Percentiles rank a stretch among this genome's conserved stretches.
These are phyloP conservation scores for Pseudogymnoascus sp. DNA, from an alignment of 2,329 filamentous ascomycete species.

Conservation along the genomic window DNA sequence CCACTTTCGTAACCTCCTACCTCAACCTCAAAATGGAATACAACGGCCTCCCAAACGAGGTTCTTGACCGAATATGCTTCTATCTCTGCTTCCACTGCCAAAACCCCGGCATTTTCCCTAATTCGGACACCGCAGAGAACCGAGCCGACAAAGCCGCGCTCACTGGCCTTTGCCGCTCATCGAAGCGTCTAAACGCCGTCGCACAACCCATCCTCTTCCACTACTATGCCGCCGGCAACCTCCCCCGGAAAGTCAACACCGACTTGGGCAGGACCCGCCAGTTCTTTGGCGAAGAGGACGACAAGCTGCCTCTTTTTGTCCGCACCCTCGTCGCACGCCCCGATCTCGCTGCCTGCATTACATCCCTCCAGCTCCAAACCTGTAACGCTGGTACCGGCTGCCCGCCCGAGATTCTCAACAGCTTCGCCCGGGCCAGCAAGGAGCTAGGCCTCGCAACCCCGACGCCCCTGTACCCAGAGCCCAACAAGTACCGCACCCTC, in stretches of 20 bases:
- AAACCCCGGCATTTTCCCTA: not conserved
- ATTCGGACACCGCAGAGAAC: not conserved
- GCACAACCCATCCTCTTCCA: not conserved
- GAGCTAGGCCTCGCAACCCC: not conserved
- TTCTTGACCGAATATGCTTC: not conserved
- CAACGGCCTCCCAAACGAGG: not conserved
- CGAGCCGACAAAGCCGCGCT: not conserved
- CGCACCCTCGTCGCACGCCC: not conserved
- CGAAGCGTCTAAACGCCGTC: not conserved
- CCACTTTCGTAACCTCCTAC: not conserved
- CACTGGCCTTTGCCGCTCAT: not conserved
- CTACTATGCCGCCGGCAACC: not conserved
- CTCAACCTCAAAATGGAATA: not conserved
- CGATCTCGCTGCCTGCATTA: not conserved
- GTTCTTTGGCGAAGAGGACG: not conserved
- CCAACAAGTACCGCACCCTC: not conserved
- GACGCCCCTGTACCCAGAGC: not conserved
- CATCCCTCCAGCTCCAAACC: not conserved
- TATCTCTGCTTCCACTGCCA: not conserved
- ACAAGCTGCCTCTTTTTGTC: not conserved
- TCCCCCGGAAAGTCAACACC: not conserved
- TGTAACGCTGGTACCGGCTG: not conserved
- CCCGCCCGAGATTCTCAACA: not conserved
- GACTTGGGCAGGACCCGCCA: not conserved
- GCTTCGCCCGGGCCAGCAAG: not conserved